A percentile compares a stretch with the other conserved stretches of the same genome.
Conservation (phyloP, 2,329 filamentous ascomycete genomes). For the Cladosporium sp. region DNA sequence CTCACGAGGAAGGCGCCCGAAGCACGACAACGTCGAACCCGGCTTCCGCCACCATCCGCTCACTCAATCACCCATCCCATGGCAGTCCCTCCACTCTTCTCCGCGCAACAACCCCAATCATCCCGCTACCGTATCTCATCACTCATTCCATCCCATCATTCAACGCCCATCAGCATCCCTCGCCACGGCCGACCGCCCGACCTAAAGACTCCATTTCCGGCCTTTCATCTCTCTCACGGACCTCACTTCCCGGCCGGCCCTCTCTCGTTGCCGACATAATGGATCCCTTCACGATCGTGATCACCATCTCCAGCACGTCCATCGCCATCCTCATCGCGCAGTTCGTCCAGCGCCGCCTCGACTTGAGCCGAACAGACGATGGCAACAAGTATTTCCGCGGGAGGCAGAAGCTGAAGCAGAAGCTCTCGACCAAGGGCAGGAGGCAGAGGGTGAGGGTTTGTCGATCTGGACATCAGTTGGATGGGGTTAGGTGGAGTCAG, state of each 20-base stretch:
- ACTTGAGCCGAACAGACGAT: neutral
- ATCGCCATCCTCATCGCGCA: neutral
- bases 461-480: too few species aligned
- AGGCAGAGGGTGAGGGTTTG: too few species aligned
- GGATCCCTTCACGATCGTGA: neutral
- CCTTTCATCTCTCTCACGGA: too few species aligned
- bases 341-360: neutral
- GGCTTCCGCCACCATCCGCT: too few species aligned
- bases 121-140: neutral
- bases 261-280: neutral
- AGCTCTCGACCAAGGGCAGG: too few species aligned
- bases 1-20: too few species aligned
- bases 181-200: too few species aligned
- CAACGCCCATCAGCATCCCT: neutral
- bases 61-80: too few species aligned
- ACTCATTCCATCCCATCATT: neutral
- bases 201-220: too few species aligned
- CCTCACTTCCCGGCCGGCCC: neutral
- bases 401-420: neutral
- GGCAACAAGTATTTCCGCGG: neutral
- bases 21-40: too few species aligned
- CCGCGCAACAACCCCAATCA: neutral
- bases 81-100: neutral
- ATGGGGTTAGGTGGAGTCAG: too few species aligned
- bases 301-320: neutral